These are phyloP conservation scores for Helicocarpus griseus DNA, from an alignment of 2,329 filamentous ascomycete species.

Conservation along the genomic window DNA sequence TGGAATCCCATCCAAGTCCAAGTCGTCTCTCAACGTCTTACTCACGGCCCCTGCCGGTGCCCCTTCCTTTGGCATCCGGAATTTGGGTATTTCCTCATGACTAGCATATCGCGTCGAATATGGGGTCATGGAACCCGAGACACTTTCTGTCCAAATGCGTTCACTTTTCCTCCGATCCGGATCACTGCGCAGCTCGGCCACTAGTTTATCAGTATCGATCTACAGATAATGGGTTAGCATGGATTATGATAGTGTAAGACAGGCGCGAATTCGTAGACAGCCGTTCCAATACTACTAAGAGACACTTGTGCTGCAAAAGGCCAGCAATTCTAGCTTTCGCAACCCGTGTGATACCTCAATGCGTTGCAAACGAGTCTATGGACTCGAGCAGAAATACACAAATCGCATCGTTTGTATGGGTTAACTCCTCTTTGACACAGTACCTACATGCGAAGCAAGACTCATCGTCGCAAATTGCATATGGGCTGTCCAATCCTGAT, in stretches of 20 bases:
- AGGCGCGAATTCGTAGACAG: background rate
- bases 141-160: conserved; percentile 19
- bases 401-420: too few relatives aligned
- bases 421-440: background rate
- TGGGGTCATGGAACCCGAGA: conserved; percentile 19
- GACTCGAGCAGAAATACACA: too few relatives aligned
- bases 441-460: conserved; percentile 2
- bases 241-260: background rate
- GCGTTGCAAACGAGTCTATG: too few relatives aligned
- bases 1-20: conserved; percentile 56
- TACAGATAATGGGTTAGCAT: conserved; percentile 6
- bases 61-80: conserved; percentile 22
- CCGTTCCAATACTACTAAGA: too few relatives aligned
- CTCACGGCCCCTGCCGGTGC: conserved; percentile 50
- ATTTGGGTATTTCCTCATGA: conserved; percentile 24
- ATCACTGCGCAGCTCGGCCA: conserved; percentile 17
- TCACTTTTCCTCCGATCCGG: conserved; percentile 17
- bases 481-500: background rate
- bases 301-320: too few relatives aligned
- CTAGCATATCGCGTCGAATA: conserved; percentile 26
- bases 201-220: conserved; percentile 21
- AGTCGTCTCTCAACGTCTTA: conserved; percentile 54
- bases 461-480: background rate
- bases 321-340: too few relatives aligned
- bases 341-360: too few relatives aligned